Evolutionary conservation across 176 grass and related monocot genomes (phyloP), one percentile per base, ranked within the genome.

Genomic region (Hsuehochloa calcarea): DNA sequence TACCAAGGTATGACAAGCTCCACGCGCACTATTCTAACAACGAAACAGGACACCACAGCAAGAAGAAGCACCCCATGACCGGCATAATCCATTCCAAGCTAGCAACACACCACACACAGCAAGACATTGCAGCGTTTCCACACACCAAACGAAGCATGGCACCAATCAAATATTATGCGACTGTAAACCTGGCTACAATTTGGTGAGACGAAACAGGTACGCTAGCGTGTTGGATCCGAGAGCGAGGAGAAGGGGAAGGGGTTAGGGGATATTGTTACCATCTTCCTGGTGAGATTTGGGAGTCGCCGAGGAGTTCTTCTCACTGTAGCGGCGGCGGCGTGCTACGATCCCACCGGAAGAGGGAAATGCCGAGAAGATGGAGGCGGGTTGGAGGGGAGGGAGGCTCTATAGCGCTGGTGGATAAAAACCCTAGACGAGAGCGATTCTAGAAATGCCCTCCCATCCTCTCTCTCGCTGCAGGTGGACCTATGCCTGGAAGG

Each of bases 351-450:
- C 20, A 70, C 74, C 3, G 79, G 65, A 34, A 26, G 43, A 70
- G 77, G 41, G 43, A 70, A 40, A 51, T 70, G 54, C 52, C 7
- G 80, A 62, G 50, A 5, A n/a, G n/a, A n/a, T 1, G 29, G 75
- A 67, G 46, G 81, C 68, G n/a, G 45, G 1, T 0, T 22, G 14
- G 76, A 22, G 55, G 75, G n/a, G 45, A 13, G 47, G 58, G 6
- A 26, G 35, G 0, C 7, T 72, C 79, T 88, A 84, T 88, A 84
- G 35, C 37, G 14, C 26, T 4, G 13, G 22, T 59, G 8, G 15
- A 14, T 59, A 31, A 59, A 82, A 89, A 85, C 75, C 87, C 75
- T 89, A 89, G 58, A 15, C 25, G 8, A 65, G 37, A 27, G 37
- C 2, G 15, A 27, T 77, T 52, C 80, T 45, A 11, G 7, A 55